Conservation (phyloP, 2,329 filamentous ascomycete species). For the Dissoconium aciculare region DNA sequence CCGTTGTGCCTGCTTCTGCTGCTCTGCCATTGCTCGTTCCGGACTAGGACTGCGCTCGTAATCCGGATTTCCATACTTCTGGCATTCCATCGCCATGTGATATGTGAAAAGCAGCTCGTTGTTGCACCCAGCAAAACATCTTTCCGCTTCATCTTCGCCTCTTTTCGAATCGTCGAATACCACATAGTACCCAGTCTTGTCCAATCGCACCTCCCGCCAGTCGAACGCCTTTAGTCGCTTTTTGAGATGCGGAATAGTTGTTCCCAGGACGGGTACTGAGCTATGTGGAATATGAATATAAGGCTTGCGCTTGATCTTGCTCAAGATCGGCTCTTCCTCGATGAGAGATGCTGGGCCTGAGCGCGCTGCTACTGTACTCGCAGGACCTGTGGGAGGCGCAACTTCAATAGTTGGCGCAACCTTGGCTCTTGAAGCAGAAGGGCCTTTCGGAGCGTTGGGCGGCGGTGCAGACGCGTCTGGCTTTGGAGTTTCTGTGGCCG, state of each 20-base stretch:
- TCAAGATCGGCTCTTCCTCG: constrained; percentile 51
- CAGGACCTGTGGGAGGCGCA: constrained; percentile 6
- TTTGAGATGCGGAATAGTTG: constrained; percentile 79
- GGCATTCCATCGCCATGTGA: constrained; percentile 77
- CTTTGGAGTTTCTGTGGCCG: constrained; percentile 19
- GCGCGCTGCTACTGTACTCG: constrained; percentile 28
- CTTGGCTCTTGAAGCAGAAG: constrained; percentile 39
- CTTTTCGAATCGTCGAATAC: constrained; percentile 66
- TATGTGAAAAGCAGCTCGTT: constrained; percentile 83
- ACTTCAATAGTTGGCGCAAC: background rate
- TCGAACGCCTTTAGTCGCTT: constrained; percentile 72
- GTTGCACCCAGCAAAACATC: constrained; percentile 66
- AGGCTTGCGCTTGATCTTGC: constrained; percentile 60
- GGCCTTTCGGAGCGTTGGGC: constrained; percentile 75
- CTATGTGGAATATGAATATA: constrained; percentile 83
- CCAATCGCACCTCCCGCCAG: constrained; percentile 68
- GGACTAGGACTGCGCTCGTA: constrained; percentile 42
- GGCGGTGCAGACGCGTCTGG: constrained; percentile 45
- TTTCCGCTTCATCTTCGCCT: constrained; percentile 65
- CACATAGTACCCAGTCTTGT: constrained; percentile 79
- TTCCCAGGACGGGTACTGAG: constrained; percentile 71
- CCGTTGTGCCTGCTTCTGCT: constrained; percentile 48
- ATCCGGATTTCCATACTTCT: constrained; percentile 50
- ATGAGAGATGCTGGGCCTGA: constrained; percentile 38
- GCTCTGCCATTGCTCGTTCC: constrained; percentile 33